Conservation (phyloP, 2,329 filamentous ascomycete genomes). For the Aureobasidium vineae region DNA sequence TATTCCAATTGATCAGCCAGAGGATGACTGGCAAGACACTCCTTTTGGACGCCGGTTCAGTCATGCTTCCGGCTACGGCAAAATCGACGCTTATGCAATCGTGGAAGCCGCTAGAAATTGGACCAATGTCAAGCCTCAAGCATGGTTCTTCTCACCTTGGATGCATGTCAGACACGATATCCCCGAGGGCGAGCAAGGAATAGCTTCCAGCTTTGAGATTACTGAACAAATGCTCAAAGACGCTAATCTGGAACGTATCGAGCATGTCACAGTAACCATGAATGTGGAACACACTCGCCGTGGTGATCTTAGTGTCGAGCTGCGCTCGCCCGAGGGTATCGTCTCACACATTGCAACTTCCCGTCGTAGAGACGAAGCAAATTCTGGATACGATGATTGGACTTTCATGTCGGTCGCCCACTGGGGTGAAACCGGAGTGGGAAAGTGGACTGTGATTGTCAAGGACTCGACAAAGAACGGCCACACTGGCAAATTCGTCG, state of each 20-base stretch:
- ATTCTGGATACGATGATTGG: slow-evolving; percentile 83
- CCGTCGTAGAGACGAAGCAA: slow-evolving; percentile 65
- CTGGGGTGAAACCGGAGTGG: slow-evolving; percentile 86
- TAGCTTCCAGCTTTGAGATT: slow-evolving; percentile 77
- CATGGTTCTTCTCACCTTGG: slow-evolving; percentile 94
- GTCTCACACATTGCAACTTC: slow-evolving; percentile 79
- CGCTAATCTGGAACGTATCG: slow-evolving; percentile 80
- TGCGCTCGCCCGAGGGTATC: slow-evolving; percentile 78
- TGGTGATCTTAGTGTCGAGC: slow-evolving; percentile 88
- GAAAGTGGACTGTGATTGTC: slow-evolving; percentile 87
- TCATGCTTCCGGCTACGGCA: slow-evolving; percentile 94
- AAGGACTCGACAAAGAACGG: slow-evolving; percentile 80
- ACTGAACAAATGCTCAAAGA: slow-evolving; percentile 75
- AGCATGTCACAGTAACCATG: slow-evolving; percentile 98
- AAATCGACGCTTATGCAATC: slow-evolving; percentile 82
- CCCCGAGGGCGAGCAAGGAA: slow-evolving; percentile 77
- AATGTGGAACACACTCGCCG: slow-evolving; percentile 84
- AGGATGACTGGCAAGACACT: slow-evolving; percentile 77
- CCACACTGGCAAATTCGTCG: slow-evolving; percentile 72
- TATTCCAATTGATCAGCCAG: slow-evolving; percentile 70
- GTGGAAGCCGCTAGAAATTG: slow-evolving; percentile 84
- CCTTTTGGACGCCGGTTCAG: slow-evolving; percentile 82
- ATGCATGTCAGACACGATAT: slow-evolving; percentile 82
- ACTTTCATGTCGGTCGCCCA: slow-evolving; percentile 99
- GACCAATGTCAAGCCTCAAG: slow-evolving; percentile 87